Conservation (phyloP, 345 rosid species). For the Rhodomyrtus tomentosa region DNA sequence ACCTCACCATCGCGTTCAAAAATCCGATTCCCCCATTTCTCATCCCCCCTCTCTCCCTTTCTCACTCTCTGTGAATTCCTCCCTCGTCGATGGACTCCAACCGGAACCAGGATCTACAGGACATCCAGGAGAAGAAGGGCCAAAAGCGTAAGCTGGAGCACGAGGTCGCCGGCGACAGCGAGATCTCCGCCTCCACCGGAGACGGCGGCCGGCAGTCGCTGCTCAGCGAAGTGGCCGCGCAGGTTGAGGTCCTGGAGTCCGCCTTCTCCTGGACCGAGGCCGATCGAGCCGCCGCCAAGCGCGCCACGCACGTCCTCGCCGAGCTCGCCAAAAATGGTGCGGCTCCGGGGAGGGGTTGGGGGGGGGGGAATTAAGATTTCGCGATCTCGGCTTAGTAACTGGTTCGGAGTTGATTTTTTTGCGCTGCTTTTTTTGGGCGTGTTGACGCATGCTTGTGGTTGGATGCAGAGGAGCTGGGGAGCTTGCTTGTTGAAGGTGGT, state of each 20-base stretch:
- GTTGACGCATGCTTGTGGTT: not conserved
- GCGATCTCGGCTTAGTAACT: not conserved
- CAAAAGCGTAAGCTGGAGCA: conserved; percentile 90
- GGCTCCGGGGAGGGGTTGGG: no score
- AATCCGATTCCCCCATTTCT: conserved; percentile 5
- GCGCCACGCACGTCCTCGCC: conserved; percentile 93
- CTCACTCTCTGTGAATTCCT: not conserved
- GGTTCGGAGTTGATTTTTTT: conserved; percentile 2
- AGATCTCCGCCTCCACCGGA: conserved; percentile 47
- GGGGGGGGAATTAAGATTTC: not conserved
- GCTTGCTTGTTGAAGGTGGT: conserved; percentile 89
- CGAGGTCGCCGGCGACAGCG: conserved; percentile 40
- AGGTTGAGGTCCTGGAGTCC: conserved; percentile 57
- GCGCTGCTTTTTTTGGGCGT: not conserved
- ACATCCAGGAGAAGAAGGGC: conserved; percentile 76
- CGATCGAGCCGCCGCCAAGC: conserved; percentile 94
- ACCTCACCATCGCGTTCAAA: conserved; percentile 1
- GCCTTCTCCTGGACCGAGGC: conserved; percentile 78
- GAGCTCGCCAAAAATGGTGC: conserved; percentile 98
- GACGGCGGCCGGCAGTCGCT: conserved; percentile 55
- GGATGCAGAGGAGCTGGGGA: conserved; percentile 86
- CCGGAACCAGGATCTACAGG: conserved; percentile 16
- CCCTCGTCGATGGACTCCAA: conserved; percentile 2
- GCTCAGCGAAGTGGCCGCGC: conserved; percentile 53
- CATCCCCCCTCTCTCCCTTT: not conserved